Evolutionary conservation across 164 flowering plant genomes (phyloP).

Genomic region (Vitis rupestris): DNA sequence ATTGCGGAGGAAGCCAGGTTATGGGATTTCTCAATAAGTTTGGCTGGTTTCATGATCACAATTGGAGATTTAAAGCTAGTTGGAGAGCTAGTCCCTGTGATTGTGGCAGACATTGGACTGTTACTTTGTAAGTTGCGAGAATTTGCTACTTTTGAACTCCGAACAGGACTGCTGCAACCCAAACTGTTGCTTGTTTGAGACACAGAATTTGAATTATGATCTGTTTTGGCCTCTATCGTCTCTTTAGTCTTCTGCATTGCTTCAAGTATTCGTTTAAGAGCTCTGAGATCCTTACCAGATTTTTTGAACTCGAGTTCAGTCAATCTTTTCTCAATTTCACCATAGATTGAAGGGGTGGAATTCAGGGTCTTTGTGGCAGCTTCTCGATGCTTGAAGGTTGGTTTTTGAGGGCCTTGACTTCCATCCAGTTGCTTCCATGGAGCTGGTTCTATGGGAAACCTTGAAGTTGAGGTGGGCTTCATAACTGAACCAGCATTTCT

Average conservation of each 20-base stretch:
- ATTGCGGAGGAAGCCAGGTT: slow-evolving; percentile 20
- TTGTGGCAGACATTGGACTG: slow-evolving; percentile 18
- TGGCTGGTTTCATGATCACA: slow-evolving; percentile 52
- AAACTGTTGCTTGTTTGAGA: slow-evolving; percentile 28
- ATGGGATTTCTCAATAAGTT: slow-evolving; percentile 28
- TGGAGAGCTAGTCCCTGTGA: slow-evolving; percentile 26
- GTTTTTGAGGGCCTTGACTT: slow-evolving; percentile 28
- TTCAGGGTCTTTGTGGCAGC: slow-evolving; percentile 22
- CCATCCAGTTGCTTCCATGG: slow-evolving; percentile 66
- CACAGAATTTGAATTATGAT: slow-evolving; percentile 23
- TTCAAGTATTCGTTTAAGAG: slow-evolving; percentile 89
- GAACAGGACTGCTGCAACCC: slow-evolving; percentile 20
- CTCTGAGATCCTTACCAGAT: slow-evolving; percentile 89
- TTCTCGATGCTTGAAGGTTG: slow-evolving; percentile 26
- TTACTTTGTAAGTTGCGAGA: slow-evolving; percentile 15
- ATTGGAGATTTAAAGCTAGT: slow-evolving; percentile 35
- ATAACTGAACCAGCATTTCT: slow-evolving; percentile 27
- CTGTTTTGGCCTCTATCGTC: slow-evolving; percentile 33
- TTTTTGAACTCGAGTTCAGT: slow-evolving; percentile 68
- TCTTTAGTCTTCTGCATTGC: slow-evolving; percentile 71
- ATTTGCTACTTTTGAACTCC: slow-evolving; percentile 23
- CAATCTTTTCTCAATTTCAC: slow-evolving; percentile 84
- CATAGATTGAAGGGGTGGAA: slow-evolving; percentile 57
- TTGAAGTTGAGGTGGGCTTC: slow-evolving; percentile 47
- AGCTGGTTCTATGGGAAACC: slow-evolving; percentile 65